Percentiles rank a stretch among this genome's conserved stretches.
phyloP scores from a whole-genome alignment of 768 basidiomycete species.

The Exidia glandulosa region DNA sequence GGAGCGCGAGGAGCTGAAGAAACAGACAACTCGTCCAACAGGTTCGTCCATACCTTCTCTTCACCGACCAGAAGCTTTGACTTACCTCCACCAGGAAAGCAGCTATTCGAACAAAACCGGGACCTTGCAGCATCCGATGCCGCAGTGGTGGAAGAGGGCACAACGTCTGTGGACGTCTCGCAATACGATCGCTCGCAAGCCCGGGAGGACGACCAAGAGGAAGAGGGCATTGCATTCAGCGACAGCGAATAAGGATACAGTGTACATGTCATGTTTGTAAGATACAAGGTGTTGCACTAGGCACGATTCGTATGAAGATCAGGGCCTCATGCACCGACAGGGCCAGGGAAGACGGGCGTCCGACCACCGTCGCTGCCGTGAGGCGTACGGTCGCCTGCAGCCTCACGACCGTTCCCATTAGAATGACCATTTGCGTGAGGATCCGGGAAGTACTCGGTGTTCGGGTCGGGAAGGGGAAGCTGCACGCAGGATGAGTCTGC shows the following conservation, averaged over 20 bases:
- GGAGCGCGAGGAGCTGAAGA: constrained; percentile 79
- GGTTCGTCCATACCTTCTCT: constrained; percentile 36
- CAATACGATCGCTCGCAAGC: constrained; percentile 68
- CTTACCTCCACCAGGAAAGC: constrained; percentile 51
- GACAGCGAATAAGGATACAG: constrained; percentile 50
- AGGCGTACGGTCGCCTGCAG: no score
- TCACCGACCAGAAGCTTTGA: no score
- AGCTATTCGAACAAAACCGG: constrained; percentile 79
- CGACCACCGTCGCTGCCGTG: no score
- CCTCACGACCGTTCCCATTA: no score
- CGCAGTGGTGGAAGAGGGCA: constrained; percentile 70
- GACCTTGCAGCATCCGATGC: constrained; percentile 67
- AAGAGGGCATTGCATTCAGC: constrained; percentile 62
- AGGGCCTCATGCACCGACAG: no score
- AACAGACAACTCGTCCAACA: constrained; percentile 43
- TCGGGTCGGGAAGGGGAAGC: background rate
- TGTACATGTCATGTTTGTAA: background rate
- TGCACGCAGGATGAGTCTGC: background rate
- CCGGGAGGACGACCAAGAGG: constrained; percentile 34
- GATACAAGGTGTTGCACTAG: no score
- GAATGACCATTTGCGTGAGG: no score
- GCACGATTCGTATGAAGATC: no score
- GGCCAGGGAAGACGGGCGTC: no score
- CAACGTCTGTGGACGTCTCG: constrained; percentile 77
- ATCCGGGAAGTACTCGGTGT: no score